phyloP scores from a whole-genome alignment of 2,329 filamentous ascomycete species.

The Fusarium napiforme region DNA sequence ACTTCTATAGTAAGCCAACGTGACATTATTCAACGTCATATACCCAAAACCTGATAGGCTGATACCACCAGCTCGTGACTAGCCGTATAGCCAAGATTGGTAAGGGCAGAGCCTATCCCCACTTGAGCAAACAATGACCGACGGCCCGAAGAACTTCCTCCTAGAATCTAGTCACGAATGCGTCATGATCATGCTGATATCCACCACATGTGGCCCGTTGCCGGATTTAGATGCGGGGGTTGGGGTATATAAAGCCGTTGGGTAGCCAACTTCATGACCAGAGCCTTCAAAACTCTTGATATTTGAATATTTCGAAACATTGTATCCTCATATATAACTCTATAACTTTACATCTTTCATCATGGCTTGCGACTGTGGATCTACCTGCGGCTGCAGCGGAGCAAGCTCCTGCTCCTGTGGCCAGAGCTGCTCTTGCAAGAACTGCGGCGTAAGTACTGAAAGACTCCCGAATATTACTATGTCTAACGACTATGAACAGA shows the following conservation, averaged over 20 bases:
- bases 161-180: not conserved
- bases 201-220: not conserved
- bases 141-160: not conserved
- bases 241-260: conserved; percentile 5
- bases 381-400: conserved; percentile 6
- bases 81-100: not conserved
- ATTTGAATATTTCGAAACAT: too few species aligned
- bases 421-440: conserved; percentile 17
- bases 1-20: not conserved
- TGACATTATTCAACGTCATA: not conserved
- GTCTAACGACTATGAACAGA: not conserved
- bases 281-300: not conserved
- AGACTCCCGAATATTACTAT: rapidly evolving
- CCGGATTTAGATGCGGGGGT: conserved; percentile 1
- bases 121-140: not conserved
- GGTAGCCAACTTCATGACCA: not conserved
- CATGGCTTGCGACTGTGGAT: conserved; percentile 25
- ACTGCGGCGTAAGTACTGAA: conserved; percentile 9
- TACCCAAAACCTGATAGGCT: not conserved
- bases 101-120: not conserved
- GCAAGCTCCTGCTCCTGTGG: conserved; percentile 1
- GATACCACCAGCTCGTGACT: not conserved
- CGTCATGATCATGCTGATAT: conserved; percentile 6
- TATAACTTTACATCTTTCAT: not conserved
- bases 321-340: rapidly evolving